Conservation (phyloP, 176 grass and related monocot genomes). For the Musa schizocarpa region DNA sequence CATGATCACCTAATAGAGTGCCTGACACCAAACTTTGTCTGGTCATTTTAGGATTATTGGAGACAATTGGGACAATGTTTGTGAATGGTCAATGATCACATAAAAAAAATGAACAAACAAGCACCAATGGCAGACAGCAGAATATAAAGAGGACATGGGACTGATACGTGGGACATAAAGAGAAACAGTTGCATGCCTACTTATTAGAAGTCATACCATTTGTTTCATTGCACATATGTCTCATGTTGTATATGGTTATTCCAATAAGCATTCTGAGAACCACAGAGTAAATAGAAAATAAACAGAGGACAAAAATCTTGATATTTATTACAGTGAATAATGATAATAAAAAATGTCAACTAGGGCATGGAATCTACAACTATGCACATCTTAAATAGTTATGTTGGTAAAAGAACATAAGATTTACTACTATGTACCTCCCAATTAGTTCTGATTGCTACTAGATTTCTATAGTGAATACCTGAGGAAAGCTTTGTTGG, state of each 20-base stretch:
- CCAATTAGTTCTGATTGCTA: background rate
- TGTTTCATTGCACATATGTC: background rate
- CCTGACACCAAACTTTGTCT: background rate
- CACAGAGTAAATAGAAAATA: too few species aligned
- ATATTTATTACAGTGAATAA: too few species aligned
- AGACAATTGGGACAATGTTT: background rate
- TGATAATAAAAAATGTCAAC: background rate
- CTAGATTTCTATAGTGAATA: background rate
- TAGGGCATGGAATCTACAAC: background rate
- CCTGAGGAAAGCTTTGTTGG: too few species aligned
- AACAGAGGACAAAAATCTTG: too few species aligned
- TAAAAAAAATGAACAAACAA: background rate
- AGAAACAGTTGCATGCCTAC: background rate
- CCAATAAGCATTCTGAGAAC: too few species aligned
- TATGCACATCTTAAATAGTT: background rate
- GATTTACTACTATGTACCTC: background rate
- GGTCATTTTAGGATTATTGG: background rate
- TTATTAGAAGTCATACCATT: background rate
- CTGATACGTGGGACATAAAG: background rate
- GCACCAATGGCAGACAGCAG: background rate
- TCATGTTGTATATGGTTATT: background rate
- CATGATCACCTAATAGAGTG: background rate
- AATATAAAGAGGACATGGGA: background rate
- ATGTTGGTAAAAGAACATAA: background rate
- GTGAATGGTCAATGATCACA: background rate